Base-by-base conservation (phyloP, 2,329 filamentous ascomycete species). In the Aspergillus vadensis region DNA sequence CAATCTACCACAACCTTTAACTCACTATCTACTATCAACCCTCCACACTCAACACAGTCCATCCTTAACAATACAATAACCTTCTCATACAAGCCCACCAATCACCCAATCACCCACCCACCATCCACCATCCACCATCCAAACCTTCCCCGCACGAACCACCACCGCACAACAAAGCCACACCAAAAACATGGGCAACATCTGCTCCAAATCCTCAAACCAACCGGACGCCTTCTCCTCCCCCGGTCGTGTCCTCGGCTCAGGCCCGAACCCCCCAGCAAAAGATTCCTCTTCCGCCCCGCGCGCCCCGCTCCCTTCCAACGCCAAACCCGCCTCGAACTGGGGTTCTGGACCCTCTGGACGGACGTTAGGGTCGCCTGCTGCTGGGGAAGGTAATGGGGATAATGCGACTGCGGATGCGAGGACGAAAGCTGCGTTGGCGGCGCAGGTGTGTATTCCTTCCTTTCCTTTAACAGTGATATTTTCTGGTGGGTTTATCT, bases 201-300 rank as follows among this genome's bases (percentile, higher is more conserved):
- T 92, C 78, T 97, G 91, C 81, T 91, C 91, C 74, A 92, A 91
- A 76, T 83, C 82, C 60, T 80, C 86, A 32, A 79, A 85, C 64
- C 70, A 80, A 65, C 69, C 80, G 47, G 87, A 90, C 68, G 82
- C 86, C 75, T 95, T 92, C 80, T 79, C 86, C 55, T 85, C 86
- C 57, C 88, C 90, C 52, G 92, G 91, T 61, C 89, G 91, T 57
- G 85, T 87, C 39, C 82, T 96, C 57, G 89, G 86, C 66, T 82
- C 87, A 39, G 80, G 82, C 14, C 14, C 36, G 19, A 21, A 55
- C 39, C 14, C 19, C 12, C 19, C 17, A 44, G 41, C 32, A 36
- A 14, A 44, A 12, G 41, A 44, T 44, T 21, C 41, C 41, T 19
- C 41, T 17, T 19, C 41, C 41, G 41, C 41, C 41, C 39, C 63